Evolutionary conservation across 805 yeast species (phyloP).

Genomic region (Pichia gijzeniarum): DNA sequence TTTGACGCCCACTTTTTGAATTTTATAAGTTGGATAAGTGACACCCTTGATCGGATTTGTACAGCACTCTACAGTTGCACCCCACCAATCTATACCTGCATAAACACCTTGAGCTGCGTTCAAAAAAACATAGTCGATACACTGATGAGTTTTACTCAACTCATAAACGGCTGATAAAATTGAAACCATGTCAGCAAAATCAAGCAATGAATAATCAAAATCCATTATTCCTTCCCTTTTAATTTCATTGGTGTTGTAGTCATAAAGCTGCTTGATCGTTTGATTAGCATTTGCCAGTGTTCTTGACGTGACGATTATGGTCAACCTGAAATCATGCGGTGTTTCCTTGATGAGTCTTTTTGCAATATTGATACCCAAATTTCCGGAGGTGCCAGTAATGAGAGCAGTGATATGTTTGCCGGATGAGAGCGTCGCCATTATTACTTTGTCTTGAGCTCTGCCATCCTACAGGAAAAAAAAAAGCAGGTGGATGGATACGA

Average conservation of each 20-base stretch:
- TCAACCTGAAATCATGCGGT: slow-evolving; percentile 49
- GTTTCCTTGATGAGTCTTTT: slow-evolving; percentile 63
- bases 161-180: slow-evolving; percentile 70
- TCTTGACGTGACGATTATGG: slow-evolving; percentile 84
- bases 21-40: slow-evolving; percentile 83
- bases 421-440: not conserved
- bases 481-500: not conserved
- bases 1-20: slow-evolving; percentile 71
- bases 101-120: slow-evolving; percentile 90
- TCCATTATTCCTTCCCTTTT: slow-evolving; percentile 55
- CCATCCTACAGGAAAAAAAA: not conserved
- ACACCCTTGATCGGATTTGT: slow-evolving; percentile 70
- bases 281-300: slow-evolving; percentile 80
- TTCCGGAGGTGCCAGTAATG: slow-evolving; percentile 41
- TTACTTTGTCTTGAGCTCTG: not conserved
- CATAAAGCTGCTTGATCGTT: slow-evolving; percentile 53
- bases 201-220: slow-evolving; percentile 85
- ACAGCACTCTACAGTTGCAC: slow-evolving; percentile 63
- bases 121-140: slow-evolving; percentile 72
- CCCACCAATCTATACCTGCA: slow-evolving; percentile 80
- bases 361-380: slow-evolving; percentile 82
- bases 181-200: slow-evolving; percentile 85
- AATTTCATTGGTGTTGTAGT: slow-evolving; percentile 30
- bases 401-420: slow-evolving; percentile 24
- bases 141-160: slow-evolving; percentile 51